These are phyloP conservation scores for Yamadazyma buinensis DNA, from an alignment of 1,139 yeast species.

Conservation along the genomic window DNA sequence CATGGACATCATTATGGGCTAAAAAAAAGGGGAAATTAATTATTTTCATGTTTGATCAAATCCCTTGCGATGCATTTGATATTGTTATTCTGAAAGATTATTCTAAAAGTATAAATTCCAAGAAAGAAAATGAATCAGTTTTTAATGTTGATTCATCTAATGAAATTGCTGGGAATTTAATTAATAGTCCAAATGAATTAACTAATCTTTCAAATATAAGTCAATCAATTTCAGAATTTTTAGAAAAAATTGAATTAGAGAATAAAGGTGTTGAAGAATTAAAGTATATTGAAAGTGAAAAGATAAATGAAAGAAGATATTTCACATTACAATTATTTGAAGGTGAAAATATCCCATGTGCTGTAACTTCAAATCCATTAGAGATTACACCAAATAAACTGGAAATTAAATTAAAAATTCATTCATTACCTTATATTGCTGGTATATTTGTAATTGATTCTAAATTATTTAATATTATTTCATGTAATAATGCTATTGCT, in stretches of 20 bases:
- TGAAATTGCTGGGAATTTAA: constrained; percentile 41
- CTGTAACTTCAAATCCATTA: constrained; percentile 58
- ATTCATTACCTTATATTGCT: constrained; percentile 80
- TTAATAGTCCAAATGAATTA: constrained; percentile 10
- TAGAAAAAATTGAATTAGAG: constrained; percentile 4
- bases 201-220: constrained; percentile 7
- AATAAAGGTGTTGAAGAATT: constrained; percentile 11
- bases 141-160: constrained; percentile 32
- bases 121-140: background rate
- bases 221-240: constrained; percentile 8
- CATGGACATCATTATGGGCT: constrained; percentile 89
- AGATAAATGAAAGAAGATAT: constrained; percentile 55
- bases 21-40: constrained; percentile 67
- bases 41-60: constrained; percentile 84
- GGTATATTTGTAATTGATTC: constrained; percentile 76
- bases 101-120: constrained; percentile 2
- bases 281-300: constrained; percentile 37
- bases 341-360: constrained; percentile 59
- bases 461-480: constrained; percentile 41
- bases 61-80: constrained; percentile 77
- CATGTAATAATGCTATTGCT: constrained; percentile 77
- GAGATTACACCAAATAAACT: constrained; percentile 39
- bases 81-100: constrained; percentile 42
- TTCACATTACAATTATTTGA: constrained; percentile 52
- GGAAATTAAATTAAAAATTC: constrained; percentile 56